These are phyloP conservation scores for Trichoderma lentiforme DNA, from an alignment of 2,329 filamentous ascomycete species.

Conservation along the genomic window DNA sequence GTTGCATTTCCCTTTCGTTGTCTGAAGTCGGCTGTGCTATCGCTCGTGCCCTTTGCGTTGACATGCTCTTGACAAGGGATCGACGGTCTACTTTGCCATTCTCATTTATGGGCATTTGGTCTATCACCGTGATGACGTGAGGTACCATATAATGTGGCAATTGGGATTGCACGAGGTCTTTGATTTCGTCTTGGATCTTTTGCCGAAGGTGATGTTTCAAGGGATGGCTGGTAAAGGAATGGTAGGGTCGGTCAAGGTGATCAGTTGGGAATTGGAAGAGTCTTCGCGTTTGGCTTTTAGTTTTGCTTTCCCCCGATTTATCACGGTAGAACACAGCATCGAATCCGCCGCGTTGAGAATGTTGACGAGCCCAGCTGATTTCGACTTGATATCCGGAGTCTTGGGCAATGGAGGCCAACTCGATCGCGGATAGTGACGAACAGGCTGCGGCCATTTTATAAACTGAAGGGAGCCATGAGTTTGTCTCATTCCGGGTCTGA, in stretches of 20 bases:
- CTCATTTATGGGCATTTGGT: neutral
- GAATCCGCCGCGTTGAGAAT: neutral
- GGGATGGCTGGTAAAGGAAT: neutral
- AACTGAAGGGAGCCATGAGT: neutral
- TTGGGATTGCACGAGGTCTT: neutral
- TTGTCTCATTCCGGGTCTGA: neutral
- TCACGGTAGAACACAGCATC: neutral
- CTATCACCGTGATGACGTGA: neutral
- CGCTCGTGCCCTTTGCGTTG: neutral
- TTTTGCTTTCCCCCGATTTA: rapidly evolving
- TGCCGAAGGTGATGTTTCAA: neutral
- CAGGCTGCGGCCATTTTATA: neutral
- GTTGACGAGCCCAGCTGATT: neutral
- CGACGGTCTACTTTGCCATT: neutral
- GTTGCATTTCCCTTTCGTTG: neutral
- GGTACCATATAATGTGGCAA: neutral
- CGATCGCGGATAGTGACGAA: neutral
- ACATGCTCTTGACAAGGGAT: neutral
- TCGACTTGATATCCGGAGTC: neutral
- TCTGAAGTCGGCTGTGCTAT: neutral
- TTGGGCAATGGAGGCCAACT: neutral
- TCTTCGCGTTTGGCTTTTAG: neutral
- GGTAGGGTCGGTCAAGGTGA: neutral
- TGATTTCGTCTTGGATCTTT: neutral
- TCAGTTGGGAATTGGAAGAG: neutral